These are phyloP conservation scores for Mrakia blollopis DNA, from an alignment of 768 basidiomycete genomes.

Conservation along the genomic window DNA sequence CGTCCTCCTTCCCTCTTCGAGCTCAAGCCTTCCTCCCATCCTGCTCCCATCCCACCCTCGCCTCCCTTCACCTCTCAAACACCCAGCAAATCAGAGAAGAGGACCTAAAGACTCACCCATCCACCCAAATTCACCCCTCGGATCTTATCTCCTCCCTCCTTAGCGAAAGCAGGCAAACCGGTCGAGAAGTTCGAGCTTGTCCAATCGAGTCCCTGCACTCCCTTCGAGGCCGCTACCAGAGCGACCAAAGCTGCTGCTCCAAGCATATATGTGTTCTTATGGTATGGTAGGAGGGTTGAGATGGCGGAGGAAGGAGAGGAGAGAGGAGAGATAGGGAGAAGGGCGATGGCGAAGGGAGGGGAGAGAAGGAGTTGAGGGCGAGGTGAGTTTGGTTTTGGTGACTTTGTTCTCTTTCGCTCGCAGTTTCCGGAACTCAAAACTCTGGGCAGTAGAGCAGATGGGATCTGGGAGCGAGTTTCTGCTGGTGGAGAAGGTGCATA, in stretches of 20 bases:
- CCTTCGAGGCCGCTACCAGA: not conserved
- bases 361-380: not conserved
- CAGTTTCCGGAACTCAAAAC: no score
- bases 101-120: not conserved
- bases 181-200: not conserved
- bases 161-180: not conserved
- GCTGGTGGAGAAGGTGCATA: not conserved
- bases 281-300: not conserved
- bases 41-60: not conserved
- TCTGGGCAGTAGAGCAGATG: no score
- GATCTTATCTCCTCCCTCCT: conserved; percentile 6
- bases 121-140: conserved; percentile 11
- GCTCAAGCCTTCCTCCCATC: not conserved
- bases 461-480: not conserved
- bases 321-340: not conserved
- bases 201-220: not conserved
- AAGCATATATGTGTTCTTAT: not conserved
- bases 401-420: no score
- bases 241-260: not conserved
- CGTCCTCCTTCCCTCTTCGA: not conserved
- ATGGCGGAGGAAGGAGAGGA: not conserved
- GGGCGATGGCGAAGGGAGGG: not conserved
- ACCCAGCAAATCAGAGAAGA: not conserved
- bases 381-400: not conserved
- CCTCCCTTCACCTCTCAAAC: not conserved